phyloP scores from a whole-genome alignment of 208 protist genomes.

The Crithidia brevicula region DNA sequence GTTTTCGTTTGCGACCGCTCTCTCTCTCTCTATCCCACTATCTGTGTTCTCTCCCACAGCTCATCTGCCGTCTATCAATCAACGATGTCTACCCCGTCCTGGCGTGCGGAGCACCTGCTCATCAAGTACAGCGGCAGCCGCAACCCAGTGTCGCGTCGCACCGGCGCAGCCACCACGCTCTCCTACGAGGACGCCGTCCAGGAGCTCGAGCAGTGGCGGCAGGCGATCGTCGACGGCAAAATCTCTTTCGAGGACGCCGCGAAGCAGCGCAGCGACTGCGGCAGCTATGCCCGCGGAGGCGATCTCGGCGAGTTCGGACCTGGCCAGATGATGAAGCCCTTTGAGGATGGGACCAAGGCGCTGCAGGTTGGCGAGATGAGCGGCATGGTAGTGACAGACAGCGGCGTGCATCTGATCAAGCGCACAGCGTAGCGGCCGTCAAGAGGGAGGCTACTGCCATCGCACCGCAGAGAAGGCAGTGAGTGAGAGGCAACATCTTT shows the following conservation, averaged over 20 bases:
- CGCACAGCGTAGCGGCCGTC: conserved; percentile 72
- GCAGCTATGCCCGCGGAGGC: conserved; percentile 76
- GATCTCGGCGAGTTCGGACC: conserved; percentile 90
- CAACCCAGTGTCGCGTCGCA: conserved; percentile 90
- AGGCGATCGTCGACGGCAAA: conserved; percentile 65
- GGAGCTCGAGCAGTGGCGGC: conserved; percentile 78
- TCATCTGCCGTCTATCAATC: conserved; percentile 1
- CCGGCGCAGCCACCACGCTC: conserved; percentile 62
- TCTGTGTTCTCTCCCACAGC: neutral
- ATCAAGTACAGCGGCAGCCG: conserved; percentile 91
- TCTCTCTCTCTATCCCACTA: too few species aligned
- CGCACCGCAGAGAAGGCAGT: too few species aligned
- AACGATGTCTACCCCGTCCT: conserved; percentile 37
- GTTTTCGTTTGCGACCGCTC: too few species aligned
- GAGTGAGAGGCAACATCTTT: too few species aligned
- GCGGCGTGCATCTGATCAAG: conserved; percentile 93
- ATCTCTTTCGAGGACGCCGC: conserved; percentile 88
- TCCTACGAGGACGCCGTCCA: conserved; percentile 71
- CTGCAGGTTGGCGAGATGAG: conserved; percentile 88
- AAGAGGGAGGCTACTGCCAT: too few species aligned
- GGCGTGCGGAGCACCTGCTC: conserved; percentile 84
- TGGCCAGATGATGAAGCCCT: conserved; percentile 95
- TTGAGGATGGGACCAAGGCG: conserved; percentile 87
- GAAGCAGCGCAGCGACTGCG: conserved; percentile 88
- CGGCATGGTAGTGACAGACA: conserved; percentile 86